phyloP scores from a whole-genome alignment of 192 early-diverging fungal genomes.

The Nowakowskiella sp. region DNA sequence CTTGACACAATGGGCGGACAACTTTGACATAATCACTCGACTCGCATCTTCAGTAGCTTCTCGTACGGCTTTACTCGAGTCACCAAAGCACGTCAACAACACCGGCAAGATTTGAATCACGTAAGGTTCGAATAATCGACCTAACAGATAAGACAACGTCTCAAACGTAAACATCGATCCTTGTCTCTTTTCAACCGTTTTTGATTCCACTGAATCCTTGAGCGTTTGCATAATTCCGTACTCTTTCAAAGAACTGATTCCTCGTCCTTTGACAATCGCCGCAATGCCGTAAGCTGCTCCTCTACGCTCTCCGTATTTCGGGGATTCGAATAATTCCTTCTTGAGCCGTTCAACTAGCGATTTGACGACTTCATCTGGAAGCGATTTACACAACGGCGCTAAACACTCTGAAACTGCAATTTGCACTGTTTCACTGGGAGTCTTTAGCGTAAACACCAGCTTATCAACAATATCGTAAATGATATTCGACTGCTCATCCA shows the following conservation, averaged over 20 bases:
- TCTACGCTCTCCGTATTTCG: constrained; percentile 78
- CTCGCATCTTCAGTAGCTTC: constrained; percentile 84
- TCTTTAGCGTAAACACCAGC: constrained; percentile 80
- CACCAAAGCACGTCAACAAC: constrained; percentile 81
- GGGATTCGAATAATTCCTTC: constrained; percentile 53
- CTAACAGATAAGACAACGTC: constrained; percentile 73
- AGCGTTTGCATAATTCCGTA: constrained; percentile 70
- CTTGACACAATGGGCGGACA: constrained; percentile 95
- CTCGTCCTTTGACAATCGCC: constrained; percentile 85
- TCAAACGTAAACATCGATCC: constrained; percentile 94
- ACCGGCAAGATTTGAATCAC: constrained; percentile 88
- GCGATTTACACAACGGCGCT: constrained; percentile 77
- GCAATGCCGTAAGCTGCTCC: constrained; percentile 95
- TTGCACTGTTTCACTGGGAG: constrained; percentile 93
- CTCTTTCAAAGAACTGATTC: constrained; percentile 79
- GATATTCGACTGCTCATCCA: constrained; percentile 62
- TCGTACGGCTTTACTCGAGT: constrained; percentile 73
- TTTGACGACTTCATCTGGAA: constrained; percentile 26
- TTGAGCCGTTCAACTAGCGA: constrained; percentile 48
- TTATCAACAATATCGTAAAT: constrained; percentile 77
- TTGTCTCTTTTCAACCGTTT: constrained; percentile 64
- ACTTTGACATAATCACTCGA: constrained; percentile 87
- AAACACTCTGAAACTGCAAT: constrained; percentile 88
- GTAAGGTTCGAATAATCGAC: constrained; percentile 94
- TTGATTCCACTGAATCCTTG: constrained; percentile 73